Evolutionary conservation across 371 early-diverging fungal genomes (phyloP), one percentile per base, ranked within the genome.

Genomic region (Cokeromyces recurvatus): DNA sequence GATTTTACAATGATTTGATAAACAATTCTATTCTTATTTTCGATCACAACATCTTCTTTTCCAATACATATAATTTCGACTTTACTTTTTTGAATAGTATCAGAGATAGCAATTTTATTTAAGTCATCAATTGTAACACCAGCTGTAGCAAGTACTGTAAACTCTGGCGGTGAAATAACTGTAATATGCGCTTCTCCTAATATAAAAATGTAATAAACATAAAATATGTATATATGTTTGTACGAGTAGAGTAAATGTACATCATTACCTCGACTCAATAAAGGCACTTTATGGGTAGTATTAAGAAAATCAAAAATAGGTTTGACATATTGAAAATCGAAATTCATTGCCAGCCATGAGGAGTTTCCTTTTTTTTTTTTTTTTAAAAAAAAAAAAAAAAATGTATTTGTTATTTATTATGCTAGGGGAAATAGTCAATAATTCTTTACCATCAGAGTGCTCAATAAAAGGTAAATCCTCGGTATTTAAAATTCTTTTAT

Each of bases 141-240:
- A 4, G 73, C 79, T 10, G 66, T 72, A 43, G 74, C 64, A 12
- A 87, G 63, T 5, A 77, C 67, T 38, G 69, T 63, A 38, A 71
- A 87, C 58, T 91, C 91, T 1, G 91, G 84, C 0, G 91, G 91
- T 7, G 78, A 66, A 32, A 91, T 66, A 11, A 90, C 74, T 1
- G 91, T 91, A 35, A 91, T 62, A 36, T 91, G 91, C 1, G 90
- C 74, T 53, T 91, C 91, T 15, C 82, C 86, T 71, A 34, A 35
- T 3, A 23, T 4, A 17, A 9, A 12, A 27, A 29, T 5, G 35
- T 11, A 27, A 7, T 5, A 27, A 27, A 27, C 29, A 27, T 7
- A 7, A 11, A 11, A 11, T 27, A 27, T 7, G 29, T 5, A 27
- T 27, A 34, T 19, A 34, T 16, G 17, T 10, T 39, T n/a, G 29